Evolutionary conservation across 2,329 filamentous ascomycete genomes (phyloP), one percentile per base, ranked within the genome.

Genomic region (Sarocladium oryzae): DNA sequence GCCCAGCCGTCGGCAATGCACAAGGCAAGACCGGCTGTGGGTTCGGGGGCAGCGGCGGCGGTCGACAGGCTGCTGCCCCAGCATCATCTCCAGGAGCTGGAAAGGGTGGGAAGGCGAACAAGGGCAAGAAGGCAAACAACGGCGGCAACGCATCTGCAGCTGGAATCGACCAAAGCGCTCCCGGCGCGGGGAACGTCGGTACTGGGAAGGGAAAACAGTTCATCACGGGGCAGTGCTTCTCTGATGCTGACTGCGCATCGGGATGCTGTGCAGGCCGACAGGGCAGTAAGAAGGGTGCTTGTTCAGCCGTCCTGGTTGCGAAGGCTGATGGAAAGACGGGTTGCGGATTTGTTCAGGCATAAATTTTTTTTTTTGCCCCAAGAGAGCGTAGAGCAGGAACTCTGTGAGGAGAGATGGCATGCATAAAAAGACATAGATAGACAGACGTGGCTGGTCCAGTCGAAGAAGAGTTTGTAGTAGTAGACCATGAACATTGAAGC

Each of bases 141-240:
- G 49, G 24, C 13, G 49, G 21, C 20, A 24, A 26, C 7, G 37
- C 35, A n/a, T 18, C 32, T 43, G 49, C 49, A 18, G n/a, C n/a
- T n/a, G 40, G 40, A 45, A 24, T 30, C 16, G 38, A 40, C 20
- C 18, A 18, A 36, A 60, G 59, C 54, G 54, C 52, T 11, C 46
- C 54, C 5, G 57, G 57, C 18, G 56, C 54, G 45, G 35, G 52
- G 24, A 54, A 57, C 37, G 57, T 59, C 16, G 57, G 57, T 24
- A 51, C 33, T 35, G 57, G 57, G 21, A 43, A 57, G n/a, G 56
- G 54, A 26, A 11, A 4, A 9, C 60, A 61, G 37, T 62, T 61
- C 54, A 61, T 61, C 53, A 62, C 59, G 15, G 60, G 60, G 18
- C 58, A 56, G 13, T 63, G 60, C 43, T 55, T 61, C 26, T 51